Percentiles rank a stretch among this genome's conserved stretches.
Evolutionary conservation across 768 basidiomycete species (phyloP).

Genomic region (Amanita thiersii): DNA sequence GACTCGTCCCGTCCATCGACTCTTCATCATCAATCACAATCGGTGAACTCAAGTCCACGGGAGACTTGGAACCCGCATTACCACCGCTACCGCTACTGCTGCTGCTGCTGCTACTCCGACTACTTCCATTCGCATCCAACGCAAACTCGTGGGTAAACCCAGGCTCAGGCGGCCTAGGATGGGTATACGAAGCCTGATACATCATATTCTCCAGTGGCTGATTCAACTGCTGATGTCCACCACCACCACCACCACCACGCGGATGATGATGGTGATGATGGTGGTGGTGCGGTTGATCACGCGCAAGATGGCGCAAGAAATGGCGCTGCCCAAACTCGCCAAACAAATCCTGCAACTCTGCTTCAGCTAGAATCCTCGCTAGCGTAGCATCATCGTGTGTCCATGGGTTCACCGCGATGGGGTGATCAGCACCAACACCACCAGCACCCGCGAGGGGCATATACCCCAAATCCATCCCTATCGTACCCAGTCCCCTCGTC

Average conservation of each 20-base stretch:
- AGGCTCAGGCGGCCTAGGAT: conserved; percentile 43
- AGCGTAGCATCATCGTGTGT: conserved; percentile 10
- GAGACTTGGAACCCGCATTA: conserved; percentile 16
- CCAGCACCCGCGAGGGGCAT: not conserved
- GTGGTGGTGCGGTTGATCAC: too few species aligned
- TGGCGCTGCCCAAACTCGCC: conserved; percentile 4
- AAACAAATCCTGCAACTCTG: conserved; percentile 8
- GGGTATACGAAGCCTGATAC: conserved; percentile 58
- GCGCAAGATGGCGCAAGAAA: conserved; percentile 6
- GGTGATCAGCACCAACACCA: not conserved
- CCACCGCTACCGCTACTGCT: conserved; percentile 8
- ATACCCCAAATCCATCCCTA: conserved; percentile 1
- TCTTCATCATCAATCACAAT: conserved; percentile 45
- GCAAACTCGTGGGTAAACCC: conserved; percentile 68
- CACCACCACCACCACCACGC: conserved; percentile 1
- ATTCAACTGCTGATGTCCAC: conserved; percentile 5
- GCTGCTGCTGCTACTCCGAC: conserved; percentile 9
- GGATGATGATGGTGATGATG: conserved; percentile 2
- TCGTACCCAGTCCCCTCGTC: conserved; percentile 1
- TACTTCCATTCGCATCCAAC: conserved; percentile 22
- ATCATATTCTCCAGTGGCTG: conserved; percentile 22
- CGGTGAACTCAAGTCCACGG: conserved; percentile 26
- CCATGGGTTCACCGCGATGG: not conserved
- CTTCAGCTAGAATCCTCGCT: conserved; percentile 10
- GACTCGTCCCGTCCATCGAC: conserved; percentile 9